Evolutionary conservation across 1,284 basidiomycete species (phyloP), one percentile per base, ranked within the genome.

Genomic region (Coniophora puteana): DNA sequence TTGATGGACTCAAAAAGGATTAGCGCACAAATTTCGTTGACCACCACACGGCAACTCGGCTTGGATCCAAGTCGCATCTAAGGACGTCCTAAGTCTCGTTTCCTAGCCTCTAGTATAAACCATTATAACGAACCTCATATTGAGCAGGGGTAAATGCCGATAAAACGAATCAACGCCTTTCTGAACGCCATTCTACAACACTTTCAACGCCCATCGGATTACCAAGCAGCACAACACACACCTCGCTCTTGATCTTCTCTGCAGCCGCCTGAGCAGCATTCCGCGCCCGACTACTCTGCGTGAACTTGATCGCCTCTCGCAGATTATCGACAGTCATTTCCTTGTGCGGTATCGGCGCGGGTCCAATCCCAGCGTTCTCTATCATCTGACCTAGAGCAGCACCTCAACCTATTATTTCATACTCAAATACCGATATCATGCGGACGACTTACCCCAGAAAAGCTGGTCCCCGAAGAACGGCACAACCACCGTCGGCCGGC

Each of bases 401-500:
- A n/a, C n/a, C n/a, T n/a, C n/a, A n/a, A 12, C 14, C 34, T n/a
- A n/a, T 30, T 16, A 8, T 14, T 28, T 33, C 39, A 39, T 20
- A 10, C 21, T 13, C 25, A 35, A 10, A 7, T 13, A 10, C 16
- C 5, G 18, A 31, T n/a, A 21, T 24, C n/a, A 41, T 24, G 16
- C 18, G 5, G 32, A 46, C 26, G 40, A 47, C 53, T 28, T 43
- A 63, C 69, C 69, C 68, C 66, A 72, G 41, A 70, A 73, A 3
- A 53, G 59, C 51, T 87, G 82, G 53, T 87, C 83, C 1, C 82
- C 83, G 55, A 85, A 85, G 63, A 81, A 84, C 1, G 81, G 80
- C 1, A 83, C 75, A 0, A 85, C 69, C 7, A 83, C 73, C 0
- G 81, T 84, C 1, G 82, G 81, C 8, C 76, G 57, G 1, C 82